phyloP scores from a whole-genome alignment of 257 asterid species.

The Solanum tarijense region DNA sequence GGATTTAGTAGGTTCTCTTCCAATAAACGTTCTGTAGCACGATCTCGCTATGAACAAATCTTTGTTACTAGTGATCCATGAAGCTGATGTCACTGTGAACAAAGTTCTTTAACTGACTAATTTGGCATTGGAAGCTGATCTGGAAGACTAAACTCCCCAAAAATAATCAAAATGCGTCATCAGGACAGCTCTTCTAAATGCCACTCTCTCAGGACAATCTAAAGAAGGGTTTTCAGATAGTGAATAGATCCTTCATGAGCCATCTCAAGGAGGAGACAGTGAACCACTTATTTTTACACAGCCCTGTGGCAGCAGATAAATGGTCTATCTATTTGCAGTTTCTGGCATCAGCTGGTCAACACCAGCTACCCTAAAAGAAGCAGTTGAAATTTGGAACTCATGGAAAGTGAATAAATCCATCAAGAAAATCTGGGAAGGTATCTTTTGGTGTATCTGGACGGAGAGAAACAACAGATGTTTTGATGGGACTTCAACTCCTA shows the following conservation, averaged over 20 bases:
- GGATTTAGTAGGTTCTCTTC: not conserved
- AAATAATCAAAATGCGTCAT: not conserved
- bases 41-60: not conserved
- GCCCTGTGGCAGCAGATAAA: not conserved
- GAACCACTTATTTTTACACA: not conserved
- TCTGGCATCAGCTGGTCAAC: not conserved
- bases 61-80: not conserved
- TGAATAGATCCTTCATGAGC: not conserved
- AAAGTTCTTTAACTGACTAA: not conserved
- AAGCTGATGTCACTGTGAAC: not conserved
- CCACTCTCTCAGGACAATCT: not conserved
- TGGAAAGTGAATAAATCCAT: not conserved
- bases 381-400: not conserved
- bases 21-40: not conserved
- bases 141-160: not conserved
- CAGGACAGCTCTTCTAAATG: not conserved
- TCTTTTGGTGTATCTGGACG: not conserved
- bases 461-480: not conserved
- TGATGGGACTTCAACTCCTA: not conserved
- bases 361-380: not conserved
- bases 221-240: not conserved
- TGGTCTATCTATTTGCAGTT: not conserved
- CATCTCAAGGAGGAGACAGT: not conserved
- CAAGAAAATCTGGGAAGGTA: not conserved
- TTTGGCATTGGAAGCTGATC: not conserved